Base-by-base conservation (phyloP, 495 filamentous ascomycete species). In the Annulohypoxylon moriforme region DNA sequence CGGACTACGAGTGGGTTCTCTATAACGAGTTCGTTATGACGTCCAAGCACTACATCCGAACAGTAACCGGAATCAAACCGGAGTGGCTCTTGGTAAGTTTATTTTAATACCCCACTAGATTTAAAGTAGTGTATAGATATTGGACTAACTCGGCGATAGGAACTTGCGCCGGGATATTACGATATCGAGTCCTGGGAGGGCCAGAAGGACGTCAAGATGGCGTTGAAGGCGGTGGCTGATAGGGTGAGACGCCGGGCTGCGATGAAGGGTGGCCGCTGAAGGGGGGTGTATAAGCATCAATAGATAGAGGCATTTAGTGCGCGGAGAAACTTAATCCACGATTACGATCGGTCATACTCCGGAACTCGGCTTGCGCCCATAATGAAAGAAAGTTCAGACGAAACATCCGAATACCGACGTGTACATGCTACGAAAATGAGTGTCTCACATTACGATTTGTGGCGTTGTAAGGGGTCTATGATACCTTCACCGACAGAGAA, bases 11-110 rank as follows among this genome's bases (percentile, higher is more conserved):
- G 73, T 99, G 96, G 96, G 92, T 99, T 29, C 83, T 99, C 0
- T 99, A 99, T 80, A 97, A 99, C 76, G 96, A 99, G 79, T 99
- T 98, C 74, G 96, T 98, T 4, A 89, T 99, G 62, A 99, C 96
- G 0, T 93, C 90, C 8, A 98, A 98, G 86, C 96, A 98, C 79
- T 99, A 96, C 65, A 86, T 92, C 36, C 78, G 90, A 31, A 92
- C 88, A 5, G 87, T 91, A 42, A 92, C 89, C 16, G 84, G 86
- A 11, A 88, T 92, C 31, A 85, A 85, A 64, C 86, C 89, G 1
- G 93, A 96, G 75, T 99, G 96, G 96, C 85, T 99, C 57, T 78
- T 98, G 81, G 93, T 96, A 85, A 80, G 93, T 89, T 53, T 9
- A 22, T 44, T n/a, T n/a, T 40, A 16, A 24, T 59, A 53, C 6